Percentiles rank a stretch among this genome's conserved stretches.
These are phyloP conservation scores for Hippophae gyantsensis DNA, from an alignment of 306 rosid species.

Conservation along the genomic window DNA sequence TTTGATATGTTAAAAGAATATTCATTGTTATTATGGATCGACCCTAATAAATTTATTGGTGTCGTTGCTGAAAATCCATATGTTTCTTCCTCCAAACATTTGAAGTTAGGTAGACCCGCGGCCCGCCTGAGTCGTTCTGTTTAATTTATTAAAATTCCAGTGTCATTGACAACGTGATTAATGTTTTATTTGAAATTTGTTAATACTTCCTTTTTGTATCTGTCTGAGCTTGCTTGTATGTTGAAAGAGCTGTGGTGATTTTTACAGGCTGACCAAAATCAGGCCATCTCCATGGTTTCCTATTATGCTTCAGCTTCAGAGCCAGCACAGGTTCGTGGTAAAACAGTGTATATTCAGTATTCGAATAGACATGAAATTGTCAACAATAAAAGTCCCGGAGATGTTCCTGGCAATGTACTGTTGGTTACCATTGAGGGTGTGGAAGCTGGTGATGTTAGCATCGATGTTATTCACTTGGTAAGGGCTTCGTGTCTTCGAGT, in stretches of 20 bases:
- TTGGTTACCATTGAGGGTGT: slow-evolving; percentile 85
- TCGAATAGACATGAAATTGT: slow-evolving; percentile 89
- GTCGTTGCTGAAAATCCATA: no score
- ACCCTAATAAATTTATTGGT: no score
- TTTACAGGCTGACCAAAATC: slow-evolving; percentile 71
- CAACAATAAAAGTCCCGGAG: slow-evolving; percentile 90
- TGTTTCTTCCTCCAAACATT: no score
- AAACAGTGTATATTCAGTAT: slow-evolving; percentile 85
- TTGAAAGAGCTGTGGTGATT: slow-evolving; percentile 6
- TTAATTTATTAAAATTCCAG: no score
- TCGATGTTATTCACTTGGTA: slow-evolving; percentile 87
- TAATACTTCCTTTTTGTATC: neutral
- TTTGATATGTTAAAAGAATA: no score
- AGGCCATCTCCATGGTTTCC: slow-evolving; percentile 87
- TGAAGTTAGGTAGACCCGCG: no score
- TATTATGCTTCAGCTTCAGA: slow-evolving; percentile 88
- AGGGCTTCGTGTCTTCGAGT: slow-evolving; percentile 19
- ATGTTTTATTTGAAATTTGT: no score
- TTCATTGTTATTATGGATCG: no score
- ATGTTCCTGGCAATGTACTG: slow-evolving; percentile 88
- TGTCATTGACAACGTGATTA: no score
- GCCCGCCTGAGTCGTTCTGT: no score
- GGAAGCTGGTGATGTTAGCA: slow-evolving; percentile 96
- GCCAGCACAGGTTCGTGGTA: slow-evolving; percentile 88
- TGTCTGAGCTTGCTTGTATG: neutral